These are phyloP conservation scores for Podaxis carcinomalis DNA, from an alignment of 768 basidiomycete genomes.

Conservation along the genomic window DNA sequence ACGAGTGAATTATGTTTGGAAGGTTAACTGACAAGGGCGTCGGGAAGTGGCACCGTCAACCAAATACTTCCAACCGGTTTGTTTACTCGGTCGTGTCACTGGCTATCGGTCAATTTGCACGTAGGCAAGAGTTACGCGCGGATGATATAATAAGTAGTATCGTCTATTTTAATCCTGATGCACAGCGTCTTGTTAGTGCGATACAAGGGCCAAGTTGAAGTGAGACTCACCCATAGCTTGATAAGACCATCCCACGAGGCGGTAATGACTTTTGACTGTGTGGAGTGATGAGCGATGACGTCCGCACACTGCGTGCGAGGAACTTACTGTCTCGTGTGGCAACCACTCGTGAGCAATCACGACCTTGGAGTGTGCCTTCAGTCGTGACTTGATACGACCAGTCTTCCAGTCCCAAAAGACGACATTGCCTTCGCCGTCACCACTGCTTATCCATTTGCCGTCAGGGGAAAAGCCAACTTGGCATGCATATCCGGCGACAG, in stretches of 20 bases:
- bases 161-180: slow-evolving; percentile 8
- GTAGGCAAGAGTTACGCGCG: neutral
- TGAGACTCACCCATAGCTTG: slow-evolving; percentile 84
- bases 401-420: slow-evolving; percentile 99
- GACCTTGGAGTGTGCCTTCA: slow-evolving; percentile 92
- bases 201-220: neutral
- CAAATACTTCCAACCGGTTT: neutral
- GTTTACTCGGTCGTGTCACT: neutral
- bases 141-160: slow-evolving; percentile 2
- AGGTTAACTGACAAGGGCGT: neutral
- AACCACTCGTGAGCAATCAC: slow-evolving; percentile 98
- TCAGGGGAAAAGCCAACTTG: slow-evolving; percentile 97
- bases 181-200: neutral
- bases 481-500: slow-evolving; percentile 95
- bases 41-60: neutral
- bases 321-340: slow-evolving; percentile 90
- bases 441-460: slow-evolving; percentile 97
- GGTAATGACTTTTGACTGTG: slow-evolving; percentile 92
- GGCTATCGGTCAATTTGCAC: neutral
- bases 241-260: slow-evolving; percentile 98
- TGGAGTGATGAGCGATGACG: slow-evolving; percentile 21
- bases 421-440: slow-evolving; percentile 91
- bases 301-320: slow-evolving; percentile 42
- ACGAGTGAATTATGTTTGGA: neutral
- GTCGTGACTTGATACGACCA: slow-evolving; percentile 87